These are phyloP conservation scores for Brassica cretica DNA, from an alignment of 345 rosid genomes.

Conservation along the genomic window DNA sequence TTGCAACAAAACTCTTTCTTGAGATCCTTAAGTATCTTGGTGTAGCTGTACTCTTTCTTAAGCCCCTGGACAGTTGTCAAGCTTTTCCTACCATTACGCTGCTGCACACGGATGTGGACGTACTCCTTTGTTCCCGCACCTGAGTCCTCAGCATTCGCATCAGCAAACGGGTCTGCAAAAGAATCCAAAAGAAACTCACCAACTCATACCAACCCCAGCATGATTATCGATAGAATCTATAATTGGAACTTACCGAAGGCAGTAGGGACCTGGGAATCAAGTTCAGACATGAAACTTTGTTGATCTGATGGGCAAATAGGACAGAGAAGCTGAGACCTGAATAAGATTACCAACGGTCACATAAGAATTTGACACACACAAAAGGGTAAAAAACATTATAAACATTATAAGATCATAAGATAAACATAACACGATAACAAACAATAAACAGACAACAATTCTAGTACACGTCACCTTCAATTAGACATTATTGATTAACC, in stretches of 20 bases:
- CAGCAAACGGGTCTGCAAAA: conserved; percentile 60
- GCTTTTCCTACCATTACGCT: conserved; percentile 82
- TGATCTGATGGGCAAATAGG: conserved; percentile 30
- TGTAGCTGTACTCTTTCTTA: conserved; percentile 79
- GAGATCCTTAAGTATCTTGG: conserved; percentile 81
- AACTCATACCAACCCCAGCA: neutral
- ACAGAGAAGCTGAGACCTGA: conserved; percentile 36
- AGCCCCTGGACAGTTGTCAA: conserved; percentile 78
- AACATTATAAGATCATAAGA: neutral
- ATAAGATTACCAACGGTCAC: neutral
- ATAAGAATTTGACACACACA: conserved; percentile 1
- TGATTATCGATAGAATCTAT: neutral
- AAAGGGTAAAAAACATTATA: neutral
- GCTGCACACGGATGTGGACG: conserved; percentile 71
- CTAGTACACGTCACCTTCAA: neutral
- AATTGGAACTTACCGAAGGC: conserved; percentile 46
- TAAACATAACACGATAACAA: neutral
- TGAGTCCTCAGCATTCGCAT: conserved; percentile 75
- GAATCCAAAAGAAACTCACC: neutral
- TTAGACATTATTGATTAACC: neutral
- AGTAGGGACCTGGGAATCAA: conserved; percentile 55
- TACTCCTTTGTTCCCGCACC: conserved; percentile 73
- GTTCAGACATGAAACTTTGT: conserved; percentile 64
- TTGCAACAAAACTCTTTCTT: conserved; percentile 56
- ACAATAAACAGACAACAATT: neutral